A percentile compares a stretch with the other conserved stretches of the same genome.
Conservation (phyloP, 176 grass and related monocot species). For the Rhynchospora tenuis region DNA sequence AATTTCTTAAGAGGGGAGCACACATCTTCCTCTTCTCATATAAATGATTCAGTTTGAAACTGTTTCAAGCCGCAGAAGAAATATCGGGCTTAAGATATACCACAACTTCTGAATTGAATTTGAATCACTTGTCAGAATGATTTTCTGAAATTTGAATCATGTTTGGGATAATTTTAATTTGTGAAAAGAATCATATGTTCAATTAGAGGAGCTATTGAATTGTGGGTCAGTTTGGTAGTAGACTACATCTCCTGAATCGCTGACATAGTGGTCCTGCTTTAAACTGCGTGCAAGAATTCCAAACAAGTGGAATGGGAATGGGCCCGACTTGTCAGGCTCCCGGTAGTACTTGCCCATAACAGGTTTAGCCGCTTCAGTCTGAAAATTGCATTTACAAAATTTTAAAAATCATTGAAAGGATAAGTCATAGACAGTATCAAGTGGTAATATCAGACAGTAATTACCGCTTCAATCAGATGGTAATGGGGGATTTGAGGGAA, state of each 20-base stretch:
- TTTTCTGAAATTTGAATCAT: slow-evolving; percentile 1
- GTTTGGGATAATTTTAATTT: slow-evolving; percentile 24
- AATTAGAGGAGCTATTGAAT: slow-evolving; percentile 34
- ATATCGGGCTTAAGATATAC: slow-evolving; percentile 24
- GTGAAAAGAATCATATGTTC: slow-evolving; percentile 25
- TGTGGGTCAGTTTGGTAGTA: slow-evolving; percentile 77
- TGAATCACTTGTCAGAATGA: background rate
- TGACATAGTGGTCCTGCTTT: slow-evolving; percentile 69
- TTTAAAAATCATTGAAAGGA: background rate
- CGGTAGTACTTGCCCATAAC: slow-evolving; percentile 92
- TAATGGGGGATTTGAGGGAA: slow-evolving; percentile 96
- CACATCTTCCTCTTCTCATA: slow-evolving; percentile 7
- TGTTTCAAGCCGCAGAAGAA: slow-evolving; percentile 20
- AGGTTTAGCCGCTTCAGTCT: slow-evolving; percentile 84
- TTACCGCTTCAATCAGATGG: slow-evolving; percentile 83
- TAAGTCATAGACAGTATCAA: background rate
- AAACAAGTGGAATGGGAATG: slow-evolving; percentile 72
- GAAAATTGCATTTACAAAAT: slow-evolving; percentile 24
- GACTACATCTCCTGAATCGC: slow-evolving; percentile 59
- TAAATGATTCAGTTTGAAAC: slow-evolving; percentile 13
- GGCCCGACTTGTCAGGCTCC: slow-evolving; percentile 67
- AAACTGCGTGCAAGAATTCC: slow-evolving; percentile 47
- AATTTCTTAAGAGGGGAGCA: background rate
- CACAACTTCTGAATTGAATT: slow-evolving; percentile 18
- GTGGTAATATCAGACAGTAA: background rate